Evolutionary conservation across 441 rosid species (phyloP).

Genomic region (Theobroma grandiflorum): DNA sequence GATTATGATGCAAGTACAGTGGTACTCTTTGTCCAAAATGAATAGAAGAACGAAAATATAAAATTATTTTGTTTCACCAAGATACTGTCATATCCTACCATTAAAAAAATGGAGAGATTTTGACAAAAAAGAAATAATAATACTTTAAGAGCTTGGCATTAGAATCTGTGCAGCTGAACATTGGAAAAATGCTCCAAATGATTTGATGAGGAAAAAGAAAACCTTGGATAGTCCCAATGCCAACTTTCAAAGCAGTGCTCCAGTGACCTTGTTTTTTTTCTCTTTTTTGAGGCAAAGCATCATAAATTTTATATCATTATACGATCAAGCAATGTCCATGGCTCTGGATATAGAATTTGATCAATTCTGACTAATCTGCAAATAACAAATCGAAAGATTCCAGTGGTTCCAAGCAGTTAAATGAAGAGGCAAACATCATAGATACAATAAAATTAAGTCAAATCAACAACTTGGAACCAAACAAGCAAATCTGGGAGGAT

Average conservation of each 20-base stretch:
- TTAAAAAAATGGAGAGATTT: not conserved
- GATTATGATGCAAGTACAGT: not conserved
- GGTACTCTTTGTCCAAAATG: not conserved
- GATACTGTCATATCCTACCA: not conserved
- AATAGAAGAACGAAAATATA: not conserved
- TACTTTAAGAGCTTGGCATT: not conserved
- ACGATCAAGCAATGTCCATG: conserved; percentile 32
- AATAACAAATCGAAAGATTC: conserved; percentile 32
- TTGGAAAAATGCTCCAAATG: not conserved
- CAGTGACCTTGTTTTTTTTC: conserved; percentile 1
- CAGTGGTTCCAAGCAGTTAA: conserved; percentile 35
- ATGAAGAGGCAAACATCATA: conserved; percentile 27
- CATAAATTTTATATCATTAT: conserved; percentile 28
- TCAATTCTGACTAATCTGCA: conserved; percentile 40
- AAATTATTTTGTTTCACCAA: not conserved
- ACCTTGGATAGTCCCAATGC: conserved; percentile 19
- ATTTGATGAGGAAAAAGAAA: conserved; percentile 17
- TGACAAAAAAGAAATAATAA: not conserved
- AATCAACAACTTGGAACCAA: conserved; percentile 37
- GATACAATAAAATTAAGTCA: conserved; percentile 31
- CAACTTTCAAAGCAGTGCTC: not conserved
- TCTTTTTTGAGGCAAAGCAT: conserved; percentile 18
- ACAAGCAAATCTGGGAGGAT: conserved; percentile 29
- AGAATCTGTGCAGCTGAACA: conserved; percentile 42
- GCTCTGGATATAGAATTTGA: conserved; percentile 22